phyloP scores from a whole-genome alignment of 805 yeast genomes.

The Cyberlindnera galapagoensis region DNA sequence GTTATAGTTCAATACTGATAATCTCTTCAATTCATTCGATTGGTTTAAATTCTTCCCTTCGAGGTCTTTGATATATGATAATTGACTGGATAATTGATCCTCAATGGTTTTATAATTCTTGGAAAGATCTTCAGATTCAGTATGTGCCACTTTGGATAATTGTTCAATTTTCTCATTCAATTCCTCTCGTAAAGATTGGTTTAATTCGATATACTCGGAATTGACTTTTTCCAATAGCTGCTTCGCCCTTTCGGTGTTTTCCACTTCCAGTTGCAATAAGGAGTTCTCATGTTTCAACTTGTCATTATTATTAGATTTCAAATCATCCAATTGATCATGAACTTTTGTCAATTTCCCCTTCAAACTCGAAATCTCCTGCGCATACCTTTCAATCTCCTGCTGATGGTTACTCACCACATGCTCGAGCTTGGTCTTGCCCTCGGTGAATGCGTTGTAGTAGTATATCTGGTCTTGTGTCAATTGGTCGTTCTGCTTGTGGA shows the following conservation, averaged over 20 bases:
- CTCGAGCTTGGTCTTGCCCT: conserved; percentile 21
- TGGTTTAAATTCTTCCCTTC: conserved; percentile 50
- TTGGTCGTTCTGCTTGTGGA: conserved; percentile 13
- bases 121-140: conserved; percentile 1
- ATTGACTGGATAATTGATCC: conserved; percentile 36
- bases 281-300: too few species aligned
- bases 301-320: not conserved
- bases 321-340: conserved; percentile 1
- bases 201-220: too few species aligned
- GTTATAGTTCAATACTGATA: conserved; percentile 40
- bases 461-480: conserved; percentile 27
- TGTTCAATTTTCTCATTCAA: not conserved
- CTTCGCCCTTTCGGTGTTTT: not conserved
- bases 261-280: conserved; percentile 25
- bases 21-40: conserved; percentile 42
- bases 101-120: too few species aligned
- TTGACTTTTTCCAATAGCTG: not conserved
- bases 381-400: conserved; percentile 20
- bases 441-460: conserved; percentile 30
- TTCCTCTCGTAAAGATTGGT: conserved; percentile 3
- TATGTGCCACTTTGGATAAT: conserved; percentile 5
- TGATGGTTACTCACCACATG: conserved; percentile 21
- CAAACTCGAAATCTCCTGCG: conserved; percentile 13
- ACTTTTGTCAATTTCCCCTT: conserved; percentile 9
- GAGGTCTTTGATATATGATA: conserved; percentile 36